Base-by-base conservation (phyloP, 306 rosid genomes). In the Biancaea sappan region DNA sequence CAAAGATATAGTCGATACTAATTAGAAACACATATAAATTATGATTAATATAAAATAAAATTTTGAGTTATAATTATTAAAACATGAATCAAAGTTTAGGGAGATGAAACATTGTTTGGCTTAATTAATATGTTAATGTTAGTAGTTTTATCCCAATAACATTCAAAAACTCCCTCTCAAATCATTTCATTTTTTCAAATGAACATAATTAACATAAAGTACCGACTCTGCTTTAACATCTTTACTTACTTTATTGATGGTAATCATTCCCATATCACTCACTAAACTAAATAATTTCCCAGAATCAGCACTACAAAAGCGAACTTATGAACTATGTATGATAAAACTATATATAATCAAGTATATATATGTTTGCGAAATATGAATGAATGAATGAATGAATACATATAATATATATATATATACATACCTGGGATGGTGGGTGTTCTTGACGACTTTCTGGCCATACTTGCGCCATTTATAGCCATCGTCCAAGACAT, bases 401-500 rank as follows among this genome's bases (percentile, higher is more conserved):
- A n/a, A n/a, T 35, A 37, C 8, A 56, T 66, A 58, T 77, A 76
- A 67, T 82, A 40, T 15, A 78, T 53, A 54, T 24, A 22, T 25
- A 48, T 43, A 77, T 66, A 53, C 48, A 44, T 66, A 84, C 96
- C 96, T 88, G 73, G 96, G 96, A 76, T 88, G 93, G 57, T 90
- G 91, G 52, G 96, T 91, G 90, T 91, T 91, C 84, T 91, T 91
- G 1, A 91, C 96, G 19, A 91, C 96, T 85, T 91, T 91, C 82
- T 91, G 96, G 44, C 93, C 96, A 66, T 91, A 88, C 87, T 91
- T 91, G 48, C 96, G 85, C 96, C 96, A 90, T 61, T 90, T 90
- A 84, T 90, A 90, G 32, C 96, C 96, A 80, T 91, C 96, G 69
- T 91, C 96, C 28, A 91, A 81, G 31, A 91, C 93, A 83, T 91